Conservation (phyloP, 2,329 filamentous ascomycete genomes). For the Nemania sp. region DNA sequence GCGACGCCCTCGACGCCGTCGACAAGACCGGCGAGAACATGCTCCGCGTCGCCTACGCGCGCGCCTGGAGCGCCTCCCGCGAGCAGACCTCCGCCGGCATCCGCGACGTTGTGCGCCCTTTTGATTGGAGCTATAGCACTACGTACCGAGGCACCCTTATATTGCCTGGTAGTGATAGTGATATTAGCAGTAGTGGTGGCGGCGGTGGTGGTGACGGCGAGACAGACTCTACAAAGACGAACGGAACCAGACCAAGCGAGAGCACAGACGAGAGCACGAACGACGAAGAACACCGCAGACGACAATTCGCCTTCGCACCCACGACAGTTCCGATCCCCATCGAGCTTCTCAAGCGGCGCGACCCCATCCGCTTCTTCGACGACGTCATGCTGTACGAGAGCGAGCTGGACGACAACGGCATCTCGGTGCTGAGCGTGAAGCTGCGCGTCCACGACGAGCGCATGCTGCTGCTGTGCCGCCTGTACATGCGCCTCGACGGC, state of each 20-base stretch:
- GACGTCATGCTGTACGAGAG: constrained; percentile 96
- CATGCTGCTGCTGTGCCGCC: constrained; percentile 79
- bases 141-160: constrained; percentile 75
- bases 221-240: neutral
- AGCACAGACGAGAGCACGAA: neutral
- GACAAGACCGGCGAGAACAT: constrained; percentile 92
- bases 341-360: constrained; percentile 81
- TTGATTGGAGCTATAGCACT: constrained; percentile 97
- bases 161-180: no score
- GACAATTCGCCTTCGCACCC: constrained; percentile 27
- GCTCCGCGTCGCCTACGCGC: constrained; percentile 91
- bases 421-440: constrained; percentile 88
- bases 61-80: constrained; percentile 71
- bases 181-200: no score
- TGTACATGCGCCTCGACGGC: constrained; percentile 92
- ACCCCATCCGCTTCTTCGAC: constrained; percentile 96
- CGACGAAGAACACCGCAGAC: neutral
- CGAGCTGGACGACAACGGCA: constrained; percentile 96
- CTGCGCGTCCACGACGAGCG: constrained; percentile 88
- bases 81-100: constrained; percentile 85
- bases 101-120: constrained; percentile 91
- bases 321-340: constrained; percentile 68
- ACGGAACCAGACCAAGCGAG: neutral
- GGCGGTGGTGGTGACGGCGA: no score
- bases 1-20: constrained; percentile 84